These are phyloP conservation scores for Lomentospora prolificans DNA, from an alignment of 2,329 filamentous ascomycete species.

Conservation along the genomic window DNA sequence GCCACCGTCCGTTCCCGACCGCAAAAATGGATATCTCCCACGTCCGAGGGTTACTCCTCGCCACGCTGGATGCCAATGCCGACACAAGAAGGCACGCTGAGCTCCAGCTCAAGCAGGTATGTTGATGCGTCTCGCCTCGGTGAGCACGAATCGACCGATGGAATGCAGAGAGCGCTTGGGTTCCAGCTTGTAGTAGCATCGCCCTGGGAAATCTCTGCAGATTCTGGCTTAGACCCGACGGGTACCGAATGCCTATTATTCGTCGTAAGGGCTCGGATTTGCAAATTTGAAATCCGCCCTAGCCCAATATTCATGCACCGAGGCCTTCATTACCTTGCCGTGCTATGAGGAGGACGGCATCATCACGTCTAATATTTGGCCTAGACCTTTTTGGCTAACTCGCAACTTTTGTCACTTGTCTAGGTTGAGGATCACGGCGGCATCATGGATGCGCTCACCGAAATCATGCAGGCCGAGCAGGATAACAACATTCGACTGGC, in stretches of 20 bases:
- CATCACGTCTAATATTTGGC: neutral
- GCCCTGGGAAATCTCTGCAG: too few relatives aligned
- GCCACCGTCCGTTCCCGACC: neutral
- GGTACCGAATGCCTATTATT: neutral
- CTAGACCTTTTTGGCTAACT: neutral
- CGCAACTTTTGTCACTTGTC: neutral
- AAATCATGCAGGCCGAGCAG: constrained; percentile 83
- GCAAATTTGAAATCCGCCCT: too few relatives aligned
- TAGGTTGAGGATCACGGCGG: constrained; percentile 85
- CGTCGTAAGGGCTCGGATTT: neutral
- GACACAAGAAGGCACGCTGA: constrained; percentile 69
- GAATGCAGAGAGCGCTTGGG: neutral
- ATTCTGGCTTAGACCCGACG: too few relatives aligned
- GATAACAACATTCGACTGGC: constrained; percentile 77
- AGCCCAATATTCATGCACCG: too few relatives aligned
- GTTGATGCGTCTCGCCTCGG: constrained; percentile 18
- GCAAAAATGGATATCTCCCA: constrained; percentile 59
- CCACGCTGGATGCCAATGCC: constrained; percentile 65
- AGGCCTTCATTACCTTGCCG: too few relatives aligned
- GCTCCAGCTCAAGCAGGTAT: constrained; percentile 71
- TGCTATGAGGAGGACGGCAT: too few relatives aligned
- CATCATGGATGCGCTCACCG: constrained; percentile 82
- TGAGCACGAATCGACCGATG: neutral
- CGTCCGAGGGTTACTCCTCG: constrained; percentile 66
- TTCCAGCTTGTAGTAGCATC: too few relatives aligned